Base-by-base conservation (phyloP, 2,329 filamentous ascomycete species). In the Arthrobotrys iridis region DNA sequence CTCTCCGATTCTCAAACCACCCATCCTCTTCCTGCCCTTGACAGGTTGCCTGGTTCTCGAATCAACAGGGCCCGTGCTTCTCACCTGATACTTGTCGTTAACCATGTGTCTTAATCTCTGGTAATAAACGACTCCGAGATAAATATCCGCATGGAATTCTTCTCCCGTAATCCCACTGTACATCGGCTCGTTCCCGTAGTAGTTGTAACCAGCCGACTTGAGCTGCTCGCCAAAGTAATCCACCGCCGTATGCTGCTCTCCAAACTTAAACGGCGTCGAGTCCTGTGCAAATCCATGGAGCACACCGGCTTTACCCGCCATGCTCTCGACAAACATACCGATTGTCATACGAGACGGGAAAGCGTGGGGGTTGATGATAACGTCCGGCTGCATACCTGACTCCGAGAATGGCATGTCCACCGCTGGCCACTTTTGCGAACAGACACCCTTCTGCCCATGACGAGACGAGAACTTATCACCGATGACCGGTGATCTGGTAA, bases 261-360 rank as follows among this genome's bases (percentile, higher is more conserved):
- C 90, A 82, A 98, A 99, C 78, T 90, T 90, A 87, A 97, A 99
- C 0, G 95, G 95, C 0, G 95, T 98, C 46, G 89, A 93, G 82
- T 99, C 95, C 82, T 98, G 95, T 0, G 95, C 92, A n/a, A 97
- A 86, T 50, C 95, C 95, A 82, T 99, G 95, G 35, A 99, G 87
- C 11, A 94, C 92, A 50, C 95, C 95, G 7, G 94, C 89, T 84
- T 99, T 99, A 76, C 95, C 95, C 7, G 95, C 95, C 60, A 99
- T 87, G 3, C 93, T 97, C 85, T 99, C 95, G 81, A 99, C 89
- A 83, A 99, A 98, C 92, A 98, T 98, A 81, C 95, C 95, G 81
- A 99, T 99, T 18, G 95, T 99, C 95, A 99, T 99, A 83, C 95
- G 93, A 48, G 94, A 98, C 5, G 95, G 95, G 87, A 99, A 99